Conservation (phyloP, 2,329 filamentous ascomycete genomes). For the Cladosporium velox region DNA sequence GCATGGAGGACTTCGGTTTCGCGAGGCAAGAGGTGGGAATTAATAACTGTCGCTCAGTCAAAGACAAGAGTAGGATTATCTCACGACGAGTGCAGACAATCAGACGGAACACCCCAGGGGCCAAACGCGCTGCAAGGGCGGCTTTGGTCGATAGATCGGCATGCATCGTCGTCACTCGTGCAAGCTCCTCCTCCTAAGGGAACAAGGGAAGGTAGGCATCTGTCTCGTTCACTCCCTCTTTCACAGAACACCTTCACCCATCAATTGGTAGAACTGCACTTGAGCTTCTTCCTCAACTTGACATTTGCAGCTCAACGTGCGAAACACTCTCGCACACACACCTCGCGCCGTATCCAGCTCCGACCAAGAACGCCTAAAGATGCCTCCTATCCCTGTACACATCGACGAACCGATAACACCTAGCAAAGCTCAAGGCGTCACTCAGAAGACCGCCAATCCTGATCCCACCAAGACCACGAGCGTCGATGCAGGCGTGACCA, state of each 20-base stretch:
- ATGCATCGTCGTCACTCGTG: conserved; percentile 13
- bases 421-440: conserved; percentile 40
- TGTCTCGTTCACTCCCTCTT: not conserved
- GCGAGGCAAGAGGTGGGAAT: not conserved
- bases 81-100: not conserved
- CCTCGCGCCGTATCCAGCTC: not conserved
- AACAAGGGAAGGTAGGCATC: not conserved
- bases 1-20: not conserved
- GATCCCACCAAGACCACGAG: conserved; percentile 35
- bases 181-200: not conserved
- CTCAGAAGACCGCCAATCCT: conserved; percentile 40
- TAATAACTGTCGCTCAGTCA: not conserved
- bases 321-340: not conserved
- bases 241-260: not conserved
- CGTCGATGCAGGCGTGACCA: conserved; percentile 24
- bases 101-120: conserved; percentile 9
- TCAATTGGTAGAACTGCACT: not conserved
- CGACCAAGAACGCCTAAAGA: conserved; percentile 30
- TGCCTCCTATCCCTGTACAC: conserved; percentile 52
- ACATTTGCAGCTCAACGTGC: not conserved
- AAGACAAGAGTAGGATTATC: not conserved
- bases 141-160: conserved; percentile 1
- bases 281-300: not conserved
- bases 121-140: conserved; percentile 2
- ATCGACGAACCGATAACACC: conserved; percentile 49